These are phyloP conservation scores for Streptanthus diversifolius DNA, from an alignment of 345 rosid genomes.

Conservation along the genomic window DNA sequence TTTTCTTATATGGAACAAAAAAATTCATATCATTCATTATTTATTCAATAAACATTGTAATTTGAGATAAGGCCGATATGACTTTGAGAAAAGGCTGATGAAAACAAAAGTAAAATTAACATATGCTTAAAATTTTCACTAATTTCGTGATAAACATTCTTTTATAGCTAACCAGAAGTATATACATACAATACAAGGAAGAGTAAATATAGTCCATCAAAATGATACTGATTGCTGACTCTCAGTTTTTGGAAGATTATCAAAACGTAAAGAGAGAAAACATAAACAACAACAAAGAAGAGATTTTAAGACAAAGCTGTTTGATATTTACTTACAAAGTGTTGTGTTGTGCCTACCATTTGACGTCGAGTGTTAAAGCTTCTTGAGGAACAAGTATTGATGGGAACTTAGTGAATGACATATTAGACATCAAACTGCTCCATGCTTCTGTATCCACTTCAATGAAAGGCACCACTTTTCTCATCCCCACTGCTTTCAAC, in stretches of 20 bases:
- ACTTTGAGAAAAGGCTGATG: too few species aligned
- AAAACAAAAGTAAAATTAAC: too few species aligned
- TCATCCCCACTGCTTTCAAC: conserved; percentile 46
- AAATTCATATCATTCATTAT: too few species aligned
- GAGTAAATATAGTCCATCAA: conserved; percentile 9
- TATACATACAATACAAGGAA: conserved; percentile 21
- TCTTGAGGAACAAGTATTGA: conserved; percentile 69
- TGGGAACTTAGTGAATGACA: conserved; percentile 75
- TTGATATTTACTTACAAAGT: conserved; percentile 24
- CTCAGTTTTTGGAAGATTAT: neutral
- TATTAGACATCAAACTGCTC: conserved; percentile 64
- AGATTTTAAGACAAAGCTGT: neutral
- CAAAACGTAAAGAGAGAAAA: too few species aligned
- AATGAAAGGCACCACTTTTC: conserved; percentile 54
- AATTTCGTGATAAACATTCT: neutral
- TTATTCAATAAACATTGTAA: too few species aligned
- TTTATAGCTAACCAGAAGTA: conserved; percentile 2
- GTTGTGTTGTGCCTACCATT: conserved; percentile 48
- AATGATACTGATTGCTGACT: conserved; percentile 6
- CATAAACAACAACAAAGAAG: neutral
- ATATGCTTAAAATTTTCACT: too few species aligned
- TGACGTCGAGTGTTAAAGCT: conserved; percentile 75
- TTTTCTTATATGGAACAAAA: too few species aligned
- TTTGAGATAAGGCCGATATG: too few species aligned
- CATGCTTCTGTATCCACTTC: conserved; percentile 60